Evolutionary conservation across 768 basidiomycete species (phyloP).

Genomic region (Leccinum barrowsii): DNA sequence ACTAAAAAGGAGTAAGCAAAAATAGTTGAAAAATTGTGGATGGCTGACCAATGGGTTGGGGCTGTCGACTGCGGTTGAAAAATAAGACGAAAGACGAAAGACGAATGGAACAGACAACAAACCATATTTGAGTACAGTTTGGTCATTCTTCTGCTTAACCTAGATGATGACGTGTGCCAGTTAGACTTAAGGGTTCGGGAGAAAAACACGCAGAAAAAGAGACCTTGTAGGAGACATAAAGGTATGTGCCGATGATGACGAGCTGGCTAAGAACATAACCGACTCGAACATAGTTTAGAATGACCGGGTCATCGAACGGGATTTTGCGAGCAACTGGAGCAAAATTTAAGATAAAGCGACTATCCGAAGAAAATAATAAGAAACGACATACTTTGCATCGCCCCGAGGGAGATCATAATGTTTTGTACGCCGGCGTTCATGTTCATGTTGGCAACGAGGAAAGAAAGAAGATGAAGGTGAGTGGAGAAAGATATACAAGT

Average conservation of each 20-base stretch:
- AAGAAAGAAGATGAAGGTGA: not conserved
- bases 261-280: slow-evolving; percentile 78
- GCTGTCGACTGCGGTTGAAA: slow-evolving; percentile 58
- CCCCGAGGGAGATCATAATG: slow-evolving; percentile 85
- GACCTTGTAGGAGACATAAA: slow-evolving; percentile 73
- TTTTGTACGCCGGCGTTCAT: slow-evolving; percentile 81
- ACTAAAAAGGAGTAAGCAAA: slow-evolving; percentile 32
- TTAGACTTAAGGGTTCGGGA: not conserved
- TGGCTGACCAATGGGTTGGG: slow-evolving; percentile 67
- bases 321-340: slow-evolving; percentile 81
- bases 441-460: slow-evolving; percentile 51
- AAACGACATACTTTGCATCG: slow-evolving; percentile 72
- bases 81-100: not conserved
- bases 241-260: slow-evolving; percentile 71
- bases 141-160: slow-evolving; percentile 95
- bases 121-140: slow-evolving; percentile 95
- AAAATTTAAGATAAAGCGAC: not conserved
- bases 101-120: slow-evolving; percentile 24
- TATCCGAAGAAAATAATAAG: not conserved
- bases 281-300: slow-evolving; percentile 78
- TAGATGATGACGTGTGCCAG: slow-evolving; percentile 32
- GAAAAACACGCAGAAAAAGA: not conserved
- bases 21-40: not conserved
- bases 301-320: slow-evolving; percentile 83
- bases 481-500: no score